Evolutionary conservation across 805 yeast species (phyloP), one percentile per base, ranked within the genome.

Genomic region (Yamadazyma sp.): DNA sequence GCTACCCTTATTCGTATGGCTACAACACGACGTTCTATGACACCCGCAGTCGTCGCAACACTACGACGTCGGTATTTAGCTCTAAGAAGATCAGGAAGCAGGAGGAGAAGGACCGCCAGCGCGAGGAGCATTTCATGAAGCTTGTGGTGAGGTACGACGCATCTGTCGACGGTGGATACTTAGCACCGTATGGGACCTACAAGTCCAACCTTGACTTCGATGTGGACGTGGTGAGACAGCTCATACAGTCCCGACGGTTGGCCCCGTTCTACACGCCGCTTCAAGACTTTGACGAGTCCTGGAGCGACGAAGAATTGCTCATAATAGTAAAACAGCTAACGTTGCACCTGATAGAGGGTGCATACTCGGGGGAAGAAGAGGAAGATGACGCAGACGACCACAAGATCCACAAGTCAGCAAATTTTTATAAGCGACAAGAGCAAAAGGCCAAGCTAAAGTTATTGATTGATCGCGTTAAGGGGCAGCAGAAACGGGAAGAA

Each of bases 241-340:
- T 84, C 26, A 84, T 91, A 15, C 66, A 80, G 13, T 76, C 77
- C 20, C 73, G 99, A 33, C 75, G 72, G 48, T 52, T 91, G 26
- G 89, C 97, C 0, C 98, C 99, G 1, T 91, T 93, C 57, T 93
- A 77, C 57, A 82, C 89, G 1, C 98, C 97, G 0, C 64, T 91
- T 34, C 87, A 87, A 52, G 95, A 88, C 53, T 84, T 73, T 53
- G 82, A 85, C 40, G 77, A 71, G 10, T 46, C 60, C 18, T 86
- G 96, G 95, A 60, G 78, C 3, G 87, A 82, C 48, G 75, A 75
- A 2, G 85, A 86, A 57, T 58, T 93, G 13, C 48, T 55, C 30
- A 70, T 68, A 10, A 57, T 73, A 23, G 56, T 84, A 13, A 64
- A 63, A 29, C 74, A 75, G 15, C 54, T 75, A 16, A 67, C 78